These are phyloP conservation scores for Rhizoclosmatium globosum DNA, from an alignment of 192 early-diverging fungal genomes.

Conservation along the genomic window DNA sequence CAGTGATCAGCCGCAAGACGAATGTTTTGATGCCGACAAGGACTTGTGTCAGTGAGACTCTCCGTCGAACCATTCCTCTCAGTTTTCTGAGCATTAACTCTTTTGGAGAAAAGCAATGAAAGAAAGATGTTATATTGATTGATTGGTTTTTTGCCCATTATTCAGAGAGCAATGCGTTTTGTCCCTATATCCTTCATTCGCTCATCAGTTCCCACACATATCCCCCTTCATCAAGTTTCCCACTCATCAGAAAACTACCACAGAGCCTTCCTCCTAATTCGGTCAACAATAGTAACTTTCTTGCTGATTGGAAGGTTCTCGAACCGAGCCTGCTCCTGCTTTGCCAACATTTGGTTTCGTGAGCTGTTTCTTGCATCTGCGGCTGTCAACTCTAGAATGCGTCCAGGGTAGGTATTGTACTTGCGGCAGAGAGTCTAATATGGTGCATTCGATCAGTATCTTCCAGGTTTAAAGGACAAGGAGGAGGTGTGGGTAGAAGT, in stretches of 20 bases:
- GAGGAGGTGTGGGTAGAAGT: too few species aligned
- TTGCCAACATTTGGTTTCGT: constrained; percentile 38
- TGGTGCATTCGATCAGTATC: neutral
- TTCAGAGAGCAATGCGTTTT: too few species aligned
- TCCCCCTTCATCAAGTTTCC: neutral
- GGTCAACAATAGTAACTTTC: constrained; percentile 55
- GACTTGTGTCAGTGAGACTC: too few species aligned
- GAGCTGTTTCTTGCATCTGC: neutral
- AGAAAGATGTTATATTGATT: too few species aligned
- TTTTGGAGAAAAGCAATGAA: too few species aligned
- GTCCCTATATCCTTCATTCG: too few species aligned
- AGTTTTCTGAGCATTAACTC: too few species aligned
- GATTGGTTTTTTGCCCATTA: too few species aligned
- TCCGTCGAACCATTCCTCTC: too few species aligned
- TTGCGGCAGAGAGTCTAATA: constrained; percentile 17
- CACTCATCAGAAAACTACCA: constrained; percentile 42
- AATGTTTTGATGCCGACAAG: neutral
- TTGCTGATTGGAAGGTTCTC: constrained; percentile 45
- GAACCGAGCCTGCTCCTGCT: constrained; percentile 41
- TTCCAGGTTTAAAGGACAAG: too few species aligned
- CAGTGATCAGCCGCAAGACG: neutral
- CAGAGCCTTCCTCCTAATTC: constrained; percentile 54
- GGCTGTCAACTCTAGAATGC: constrained; percentile 23
- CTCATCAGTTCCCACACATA: too few species aligned
- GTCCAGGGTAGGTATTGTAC: constrained; percentile 35